Evolutionary conservation across 2,329 filamentous ascomycete species (phyloP), one percentile per base, ranked within the genome.

Genomic region (Aspergillus spinulosporus): DNA sequence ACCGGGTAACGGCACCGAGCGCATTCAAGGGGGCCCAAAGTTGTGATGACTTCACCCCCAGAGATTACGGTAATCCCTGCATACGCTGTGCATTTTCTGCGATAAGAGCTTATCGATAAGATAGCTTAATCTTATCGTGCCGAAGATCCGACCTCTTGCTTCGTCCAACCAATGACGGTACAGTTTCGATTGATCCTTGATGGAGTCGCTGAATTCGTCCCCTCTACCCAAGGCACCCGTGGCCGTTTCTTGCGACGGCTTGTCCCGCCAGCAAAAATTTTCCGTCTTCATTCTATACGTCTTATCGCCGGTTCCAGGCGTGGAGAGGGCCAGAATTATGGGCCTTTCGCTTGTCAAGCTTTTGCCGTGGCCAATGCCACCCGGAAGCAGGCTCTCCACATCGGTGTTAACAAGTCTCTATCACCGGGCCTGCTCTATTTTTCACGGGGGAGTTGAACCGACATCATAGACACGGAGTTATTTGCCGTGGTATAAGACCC

Each of bases 381-480:
- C 26, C 31, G 21, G 8, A 31, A 15, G 21, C 42, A 45, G 15
- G 7, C 21, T 21, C 21, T 29, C 15, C 14, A 44, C n/a, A 29
- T 48, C 49, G 49, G 54, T 31, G 49, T 52, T 57, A 57, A 57
- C 14, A 52, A 36, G 26, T 9, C 21, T 51, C 37, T 57, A 52
- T 52, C 45, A n/a, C 54, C 49, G 54, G 14, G 36, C 37, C 37
- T 21, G 34, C 26, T 39, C 32, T 32, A 36, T 32, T 32, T 49
- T 14, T 11, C 15, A 5, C n/a, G 43, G 15, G 36, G 32, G 21
- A 8, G 21, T 36, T 34, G n/a, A 36, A 43, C 40, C 21, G 37
- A 32, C 43, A 40, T 40, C 15, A 34, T 29, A 29, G 14, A 21
- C 21, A 21, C 21, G 21, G 21, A 21, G 21, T 21, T 21, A n/a